Evolutionary conservation across 106 monocot genomes (phyloP).

Genomic region (Dendrobium chrysotoxum): DNA sequence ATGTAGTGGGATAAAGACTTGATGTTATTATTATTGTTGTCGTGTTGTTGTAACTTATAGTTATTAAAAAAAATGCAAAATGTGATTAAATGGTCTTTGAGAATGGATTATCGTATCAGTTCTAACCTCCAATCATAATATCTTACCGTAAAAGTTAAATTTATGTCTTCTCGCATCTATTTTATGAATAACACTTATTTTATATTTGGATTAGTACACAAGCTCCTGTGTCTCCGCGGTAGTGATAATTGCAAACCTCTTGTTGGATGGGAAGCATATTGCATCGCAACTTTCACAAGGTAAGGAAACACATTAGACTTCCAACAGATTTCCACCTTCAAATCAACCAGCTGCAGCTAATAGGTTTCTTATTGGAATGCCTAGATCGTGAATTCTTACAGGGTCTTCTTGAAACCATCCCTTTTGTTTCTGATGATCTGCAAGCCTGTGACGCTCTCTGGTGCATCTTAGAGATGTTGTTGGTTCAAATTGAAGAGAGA

Average conservation of each 20-base stretch:
- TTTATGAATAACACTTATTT: not conserved
- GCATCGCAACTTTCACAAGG: slow-evolving; percentile 41
- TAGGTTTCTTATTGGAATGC: not conserved
- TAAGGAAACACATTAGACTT: slow-evolving; percentile 14
- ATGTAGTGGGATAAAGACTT: no score
- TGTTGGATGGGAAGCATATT: slow-evolving; percentile 55
- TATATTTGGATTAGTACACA: slow-evolving; percentile 33
- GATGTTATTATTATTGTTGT: no score
- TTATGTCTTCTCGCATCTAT: not conserved
- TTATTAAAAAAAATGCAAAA: no score
- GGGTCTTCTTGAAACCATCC: slow-evolving; percentile 63
- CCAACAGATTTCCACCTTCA: not conserved
- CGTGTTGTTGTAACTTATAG: no score
- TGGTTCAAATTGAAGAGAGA: slow-evolving; percentile 35
- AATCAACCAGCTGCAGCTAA: not conserved
- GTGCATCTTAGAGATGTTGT: slow-evolving; percentile 49
- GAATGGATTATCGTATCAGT: no score
- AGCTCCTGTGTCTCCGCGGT: slow-evolving; percentile 37
- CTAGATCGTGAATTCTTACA: slow-evolving; percentile 57
- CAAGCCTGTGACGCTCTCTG: slow-evolving; percentile 66
- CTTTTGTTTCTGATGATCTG: slow-evolving; percentile 55
- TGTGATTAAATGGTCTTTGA: no score
- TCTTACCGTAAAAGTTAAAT: not conserved
- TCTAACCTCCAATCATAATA: not conserved
- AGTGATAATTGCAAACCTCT: slow-evolving; percentile 74